These are phyloP conservation scores for Populus simonii DNA, from an alignment of 345 rosid species.

Conservation along the genomic window DNA sequence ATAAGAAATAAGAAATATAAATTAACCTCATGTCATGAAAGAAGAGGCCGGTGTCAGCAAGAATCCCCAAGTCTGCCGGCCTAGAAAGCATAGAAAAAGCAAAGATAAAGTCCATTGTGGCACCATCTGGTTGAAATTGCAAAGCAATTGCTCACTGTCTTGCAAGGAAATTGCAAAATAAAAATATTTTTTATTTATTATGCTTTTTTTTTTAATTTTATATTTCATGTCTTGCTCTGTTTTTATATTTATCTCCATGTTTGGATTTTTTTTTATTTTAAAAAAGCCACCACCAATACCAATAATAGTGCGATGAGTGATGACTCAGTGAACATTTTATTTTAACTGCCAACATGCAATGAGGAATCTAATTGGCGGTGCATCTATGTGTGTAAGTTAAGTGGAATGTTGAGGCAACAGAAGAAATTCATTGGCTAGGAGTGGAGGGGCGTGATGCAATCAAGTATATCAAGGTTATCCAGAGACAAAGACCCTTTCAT, in stretches of 20 bases:
- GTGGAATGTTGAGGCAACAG: conserved; percentile 4
- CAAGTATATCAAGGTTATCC: background rate
- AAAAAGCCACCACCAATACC: no score
- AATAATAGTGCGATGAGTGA: no score
- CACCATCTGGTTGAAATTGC: background rate
- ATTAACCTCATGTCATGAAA: no score
- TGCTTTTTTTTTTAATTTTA: no score
- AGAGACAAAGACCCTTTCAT: background rate
- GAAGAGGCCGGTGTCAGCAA: background rate
- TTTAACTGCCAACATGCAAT: background rate
- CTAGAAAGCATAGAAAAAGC: background rate
- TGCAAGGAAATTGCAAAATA: no score
- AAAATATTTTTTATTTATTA: no score
- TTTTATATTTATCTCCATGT: no score
- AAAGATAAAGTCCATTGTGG: background rate
- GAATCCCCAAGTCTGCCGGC: background rate
- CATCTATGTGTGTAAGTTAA: background rate
- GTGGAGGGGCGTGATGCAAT: conserved; percentile 6
- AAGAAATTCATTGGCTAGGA: background rate
- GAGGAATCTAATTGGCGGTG: no score
- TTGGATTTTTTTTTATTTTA: no score
- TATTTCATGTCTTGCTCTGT: no score
- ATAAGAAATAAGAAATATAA: no score
- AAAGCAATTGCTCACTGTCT: background rate
- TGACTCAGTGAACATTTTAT: background rate